A percentile compares a stretch with the other conserved stretches of the same genome.
These are phyloP conservation scores for Calendula officinalis DNA, from an alignment of 129 eudicot genomes.

Conservation along the genomic window DNA sequence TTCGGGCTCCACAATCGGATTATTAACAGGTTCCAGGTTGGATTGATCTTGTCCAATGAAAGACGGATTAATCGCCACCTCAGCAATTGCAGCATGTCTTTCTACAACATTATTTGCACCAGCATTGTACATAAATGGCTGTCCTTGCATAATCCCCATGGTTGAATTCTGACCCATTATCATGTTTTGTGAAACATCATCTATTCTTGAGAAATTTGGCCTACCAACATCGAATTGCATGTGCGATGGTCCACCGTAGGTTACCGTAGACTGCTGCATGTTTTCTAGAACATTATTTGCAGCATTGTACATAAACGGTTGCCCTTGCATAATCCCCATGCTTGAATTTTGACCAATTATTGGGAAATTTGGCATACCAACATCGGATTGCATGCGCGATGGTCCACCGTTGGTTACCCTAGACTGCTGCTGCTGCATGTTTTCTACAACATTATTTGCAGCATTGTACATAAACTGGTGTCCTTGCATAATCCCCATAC, in stretches of 20 bases:
- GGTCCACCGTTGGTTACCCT: slow-evolving; percentile 42
- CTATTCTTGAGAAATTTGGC: slow-evolving; percentile 38
- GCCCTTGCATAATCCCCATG: slow-evolving; percentile 55
- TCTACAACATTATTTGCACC: slow-evolving; percentile 38
- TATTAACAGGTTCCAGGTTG: slow-evolving; percentile 42
- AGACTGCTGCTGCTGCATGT: slow-evolving; percentile 38
- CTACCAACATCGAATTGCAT: slow-evolving; percentile 51
- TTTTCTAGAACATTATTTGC: slow-evolving; percentile 38
- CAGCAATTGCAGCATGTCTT: slow-evolving; percentile 40
- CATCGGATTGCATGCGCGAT: slow-evolving; percentile 46
- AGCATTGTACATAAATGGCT: slow-evolving; percentile 40
- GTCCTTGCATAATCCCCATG: slow-evolving; percentile 55
- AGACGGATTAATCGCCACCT: slow-evolving; percentile 46
- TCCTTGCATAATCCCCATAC: slow-evolving; percentile 56
- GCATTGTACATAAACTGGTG: slow-evolving; percentile 40
- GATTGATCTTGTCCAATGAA: slow-evolving; percentile 57
- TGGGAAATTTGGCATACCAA: slow-evolving; percentile 41
- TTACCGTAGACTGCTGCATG: slow-evolving; percentile 38
- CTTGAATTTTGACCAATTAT: slow-evolving; percentile 55
- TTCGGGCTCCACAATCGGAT: slow-evolving; percentile 38
- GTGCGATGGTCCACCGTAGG: slow-evolving; percentile 46
- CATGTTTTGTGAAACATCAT: slow-evolving; percentile 43
- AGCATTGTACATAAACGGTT: slow-evolving; percentile 41
- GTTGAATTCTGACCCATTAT: slow-evolving; percentile 56
- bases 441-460: slow-evolving; percentile 36